Evolutionary conservation across 2,329 filamentous ascomycete species (phyloP).

Genomic region (Ilyonectria sp.): DNA sequence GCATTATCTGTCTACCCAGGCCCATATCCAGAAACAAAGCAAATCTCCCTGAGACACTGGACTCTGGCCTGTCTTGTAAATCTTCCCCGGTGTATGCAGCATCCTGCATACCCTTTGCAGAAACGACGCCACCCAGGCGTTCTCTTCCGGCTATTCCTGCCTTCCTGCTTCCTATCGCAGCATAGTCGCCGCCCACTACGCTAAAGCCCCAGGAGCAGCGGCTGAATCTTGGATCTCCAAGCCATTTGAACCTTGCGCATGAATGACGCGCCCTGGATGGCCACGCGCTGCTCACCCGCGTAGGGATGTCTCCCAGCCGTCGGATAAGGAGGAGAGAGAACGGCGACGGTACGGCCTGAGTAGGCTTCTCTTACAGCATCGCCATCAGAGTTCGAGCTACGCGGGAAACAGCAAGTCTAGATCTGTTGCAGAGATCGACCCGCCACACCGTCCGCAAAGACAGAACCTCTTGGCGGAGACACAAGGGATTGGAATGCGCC

Average conservation of each 20-base stretch:
- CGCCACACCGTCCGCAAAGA: slow-evolving; percentile 12
- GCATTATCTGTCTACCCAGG: neutral
- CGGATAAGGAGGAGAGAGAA: neutral
- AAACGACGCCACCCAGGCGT: neutral
- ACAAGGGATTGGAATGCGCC: slow-evolving; percentile 25
- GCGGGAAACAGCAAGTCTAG: slow-evolving; percentile 22
- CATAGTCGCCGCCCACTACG: neutral
- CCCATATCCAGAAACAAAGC: neutral
- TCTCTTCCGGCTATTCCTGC: neutral
- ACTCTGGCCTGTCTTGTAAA: neutral
- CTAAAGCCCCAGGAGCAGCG: slow-evolving; percentile 21
- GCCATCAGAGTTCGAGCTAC: slow-evolving; percentile 18
- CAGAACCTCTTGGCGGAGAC: slow-evolving; percentile 13
- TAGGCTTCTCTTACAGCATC: slow-evolving; percentile 10
- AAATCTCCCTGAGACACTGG: slow-evolving; percentile 6
- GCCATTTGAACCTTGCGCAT: slow-evolving; percentile 11
- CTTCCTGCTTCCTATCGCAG: neutral
- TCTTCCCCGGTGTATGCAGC: neutral
- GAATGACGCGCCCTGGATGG: neutral
- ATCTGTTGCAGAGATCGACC: slow-evolving; percentile 4
- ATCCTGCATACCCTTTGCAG: neutral
- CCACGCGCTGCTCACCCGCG: neutral
- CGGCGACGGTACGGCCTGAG: slow-evolving; percentile 3
- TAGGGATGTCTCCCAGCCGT: neutral
- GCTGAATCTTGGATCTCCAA: slow-evolving; percentile 7